phyloP scores from a whole-genome alignment of 2,329 filamentous ascomycete genomes.

The Claviceps citrina region DNA sequence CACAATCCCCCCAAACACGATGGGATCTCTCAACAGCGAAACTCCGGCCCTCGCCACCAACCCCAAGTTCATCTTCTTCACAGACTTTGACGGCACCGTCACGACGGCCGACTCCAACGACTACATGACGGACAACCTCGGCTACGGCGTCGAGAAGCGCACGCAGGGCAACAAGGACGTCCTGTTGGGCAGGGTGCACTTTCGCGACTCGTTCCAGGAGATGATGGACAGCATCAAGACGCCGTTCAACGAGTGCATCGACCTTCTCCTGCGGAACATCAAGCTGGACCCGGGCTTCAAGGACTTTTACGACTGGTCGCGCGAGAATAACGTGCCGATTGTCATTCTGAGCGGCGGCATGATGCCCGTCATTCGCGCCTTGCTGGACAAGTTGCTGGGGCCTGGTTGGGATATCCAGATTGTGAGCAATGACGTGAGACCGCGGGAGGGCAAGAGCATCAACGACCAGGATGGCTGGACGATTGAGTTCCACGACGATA shows the following conservation, averaged over 20 bases:
- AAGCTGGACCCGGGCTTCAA: slow-evolving; percentile 77
- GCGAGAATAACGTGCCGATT: slow-evolving; percentile 71
- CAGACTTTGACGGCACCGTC: slow-evolving; percentile 95
- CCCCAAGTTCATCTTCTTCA: slow-evolving; percentile 94
- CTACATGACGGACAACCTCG: slow-evolving; percentile 77
- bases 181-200: slow-evolving; percentile 52
- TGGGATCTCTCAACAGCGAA: slow-evolving; percentile 27
- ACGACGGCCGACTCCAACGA: slow-evolving; percentile 55
- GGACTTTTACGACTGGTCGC: slow-evolving; percentile 73
- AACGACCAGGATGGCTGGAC: slow-evolving; percentile 74
- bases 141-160: slow-evolving; percentile 61
- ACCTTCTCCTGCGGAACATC: slow-evolving; percentile 66
- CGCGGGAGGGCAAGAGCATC: slow-evolving; percentile 51
- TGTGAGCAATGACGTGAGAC: slow-evolving; percentile 67
- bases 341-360: slow-evolving; percentile 88
- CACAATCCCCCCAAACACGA: slow-evolving; percentile 13
- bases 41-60: slow-evolving; percentile 48
- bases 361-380: slow-evolving; percentile 74
- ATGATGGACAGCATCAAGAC: slow-evolving; percentile 81
- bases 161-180: slow-evolving; percentile 61
- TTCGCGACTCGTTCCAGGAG: slow-evolving; percentile 73
- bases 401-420: slow-evolving; percentile 69
- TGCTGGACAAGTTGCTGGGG: slow-evolving; percentile 70
- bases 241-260: slow-evolving; percentile 70
- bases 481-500: slow-evolving; percentile 79